Evolutionary conservation across 1,284 basidiomycete genomes (phyloP).

Genomic region (Earliella scabrosa): DNA sequence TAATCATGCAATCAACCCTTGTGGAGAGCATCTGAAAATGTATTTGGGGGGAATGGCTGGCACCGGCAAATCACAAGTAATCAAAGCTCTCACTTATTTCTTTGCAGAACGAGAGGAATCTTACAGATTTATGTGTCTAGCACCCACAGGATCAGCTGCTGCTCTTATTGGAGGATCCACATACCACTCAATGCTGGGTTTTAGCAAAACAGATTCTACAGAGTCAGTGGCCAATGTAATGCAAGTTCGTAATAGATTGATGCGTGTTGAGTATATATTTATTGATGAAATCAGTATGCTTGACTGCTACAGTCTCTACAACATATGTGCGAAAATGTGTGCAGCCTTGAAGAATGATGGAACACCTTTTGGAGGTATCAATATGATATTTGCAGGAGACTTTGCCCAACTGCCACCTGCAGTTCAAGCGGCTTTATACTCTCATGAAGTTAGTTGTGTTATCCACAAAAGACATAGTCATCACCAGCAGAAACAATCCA

Average conservation of each 20-base stretch:
- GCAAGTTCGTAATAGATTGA: slow-evolving; percentile 19
- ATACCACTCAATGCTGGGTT: slow-evolving; percentile 41
- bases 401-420: slow-evolving; percentile 35
- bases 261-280: slow-evolving; percentile 39
- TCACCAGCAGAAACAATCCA: slow-evolving; percentile 28
- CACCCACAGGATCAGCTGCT: slow-evolving; percentile 45
- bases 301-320: slow-evolving; percentile 31
- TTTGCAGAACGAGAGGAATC: slow-evolving; percentile 24
- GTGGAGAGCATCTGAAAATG: slow-evolving; percentile 24
- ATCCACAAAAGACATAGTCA: not conserved
- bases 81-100: too few species aligned
- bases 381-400: slow-evolving; percentile 32
- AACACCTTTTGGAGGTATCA: slow-evolving; percentile 29
- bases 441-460: slow-evolving; percentile 8
- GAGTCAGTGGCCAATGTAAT: not conserved
- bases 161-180: slow-evolving; percentile 41
- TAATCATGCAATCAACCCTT: slow-evolving; percentile 29
- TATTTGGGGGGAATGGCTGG: slow-evolving; percentile 45
- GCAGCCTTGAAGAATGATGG: slow-evolving; percentile 14
- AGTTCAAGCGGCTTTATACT: slow-evolving; percentile 25
- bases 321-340: too few species aligned
- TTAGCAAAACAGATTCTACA: too few species aligned
- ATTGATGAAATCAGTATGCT: slow-evolving; percentile 44
- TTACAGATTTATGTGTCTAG: slow-evolving; percentile 35
- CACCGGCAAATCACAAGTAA: too few species aligned